Evolutionary conservation across 208 protist genomes (phyloP).

Genomic region (Acanthamoeba pearcei): DNA sequence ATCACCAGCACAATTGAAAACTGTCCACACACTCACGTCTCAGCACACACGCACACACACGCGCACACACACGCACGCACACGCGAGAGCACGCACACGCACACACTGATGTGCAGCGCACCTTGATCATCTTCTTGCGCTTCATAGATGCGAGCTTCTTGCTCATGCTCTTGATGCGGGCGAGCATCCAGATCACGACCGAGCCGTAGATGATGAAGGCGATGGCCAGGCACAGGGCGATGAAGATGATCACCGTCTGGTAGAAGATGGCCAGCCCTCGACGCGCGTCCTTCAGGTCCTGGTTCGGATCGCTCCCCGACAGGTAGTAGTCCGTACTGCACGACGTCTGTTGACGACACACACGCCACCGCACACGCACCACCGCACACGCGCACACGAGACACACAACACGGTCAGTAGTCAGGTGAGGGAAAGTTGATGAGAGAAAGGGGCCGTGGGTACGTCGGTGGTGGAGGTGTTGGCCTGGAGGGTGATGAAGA

Average conservation of each 20-base stretch:
- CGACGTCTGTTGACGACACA: not conserved
- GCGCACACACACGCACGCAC: too few species aligned
- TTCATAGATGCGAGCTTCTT: constrained; percentile 1
- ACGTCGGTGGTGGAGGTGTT: not conserved
- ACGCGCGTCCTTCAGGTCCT: not conserved
- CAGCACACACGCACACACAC: too few species aligned
- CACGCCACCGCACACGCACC: too few species aligned
- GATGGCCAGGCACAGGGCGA: not conserved
- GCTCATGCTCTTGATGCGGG: constrained; percentile 17
- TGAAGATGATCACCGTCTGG: constrained; percentile 37
- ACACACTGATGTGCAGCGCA: too few species aligned
- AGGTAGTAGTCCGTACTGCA: not conserved
- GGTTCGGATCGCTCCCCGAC: not conserved
- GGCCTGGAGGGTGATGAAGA: constrained; percentile 19
- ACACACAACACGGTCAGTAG: too few species aligned
- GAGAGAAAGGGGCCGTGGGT: too few species aligned
- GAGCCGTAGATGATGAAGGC: not conserved
- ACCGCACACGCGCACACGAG: not conserved
- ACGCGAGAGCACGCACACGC: too few species aligned
- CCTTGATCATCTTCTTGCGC: constrained; percentile 36
- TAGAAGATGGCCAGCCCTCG: constrained; percentile 51
- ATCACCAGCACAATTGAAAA: constrained; percentile 37
- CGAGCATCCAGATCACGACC: too few species aligned
- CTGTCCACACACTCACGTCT: too few species aligned
- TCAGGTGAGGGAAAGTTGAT: too few species aligned